Evolutionary conservation across 2,329 filamentous ascomycete species (phyloP), one percentile per base, ranked within the genome.

Genomic region (Ceratocystis huliohia): DNA sequence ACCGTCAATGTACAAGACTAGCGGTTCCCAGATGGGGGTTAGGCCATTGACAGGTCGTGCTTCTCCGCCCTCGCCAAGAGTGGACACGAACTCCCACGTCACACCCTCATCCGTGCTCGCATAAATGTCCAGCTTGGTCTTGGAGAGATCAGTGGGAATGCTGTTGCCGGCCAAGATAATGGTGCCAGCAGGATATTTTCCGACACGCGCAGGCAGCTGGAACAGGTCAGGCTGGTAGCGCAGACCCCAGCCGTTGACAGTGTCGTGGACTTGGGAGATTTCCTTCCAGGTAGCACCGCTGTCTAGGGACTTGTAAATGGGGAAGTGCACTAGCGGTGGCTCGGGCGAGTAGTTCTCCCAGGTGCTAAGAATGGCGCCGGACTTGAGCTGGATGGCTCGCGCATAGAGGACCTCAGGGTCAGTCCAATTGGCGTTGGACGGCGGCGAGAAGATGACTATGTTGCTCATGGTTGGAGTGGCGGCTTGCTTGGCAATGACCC

Each of bases 21-120:
- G 88, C 0, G 87, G 87, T 73, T 90, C 88, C 87, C 87, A 90
- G 22, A 90, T 83, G 0, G 86, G 85, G 0, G 84, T 87, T 46
- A 84, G 73, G 1, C 84, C 86, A 71, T 89, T 88, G 71, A 83
- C 80, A 2, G 86, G 82, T 0, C 77, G 71, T 1, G 86, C 85
- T 61, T 79, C 78, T n/a, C 85, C 85, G 44, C 87, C 87, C 1
- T 77, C 75, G 0, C 86, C 86, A 57, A 89, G 81, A 69, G 84
- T 80, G 67, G 82, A 85, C 64, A 88, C 81, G 70, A 88, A 89
- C 33, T 82, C 75, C 87, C 87, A 90, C 1, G 81, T 85, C 44
- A 74, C 70, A 5, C 86, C 87, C 57, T 76, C 75, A 72, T 90
- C 84, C 6, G 73, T 76, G 57, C 81, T 85, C 6, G 84, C 86